Base-by-base conservation (phyloP, 73 alveolate genomes). In the Blepharisma japonicum region DNA sequence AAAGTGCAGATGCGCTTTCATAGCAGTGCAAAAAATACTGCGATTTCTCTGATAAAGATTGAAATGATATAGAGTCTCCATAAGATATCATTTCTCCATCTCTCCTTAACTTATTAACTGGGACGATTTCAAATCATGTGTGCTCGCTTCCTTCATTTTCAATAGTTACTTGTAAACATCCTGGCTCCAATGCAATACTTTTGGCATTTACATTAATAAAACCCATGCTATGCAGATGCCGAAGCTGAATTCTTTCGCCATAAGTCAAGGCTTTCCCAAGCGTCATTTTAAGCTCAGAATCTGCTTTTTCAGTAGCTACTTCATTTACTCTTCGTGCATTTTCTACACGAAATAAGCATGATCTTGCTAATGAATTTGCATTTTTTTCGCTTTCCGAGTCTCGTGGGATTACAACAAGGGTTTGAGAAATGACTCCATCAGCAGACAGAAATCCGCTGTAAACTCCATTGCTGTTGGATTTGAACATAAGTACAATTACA, bases 181-280 rank as follows among this genome's bases (percentile, higher is more conserved):
- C 74, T 9, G 74, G 47, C 23, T 61, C 74, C 39, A 61, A 9
- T 1, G 74, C 74, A 9, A 61, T 61, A 25, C 23, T 61, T 8
- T 61, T n/a, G 47, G 49, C 18, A 39, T 25, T 25, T 5, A 61
- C 49, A 2, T n/a, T 14, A 14, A 61, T 8, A 25, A 61, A 61
- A 14, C 74, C 74, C 23, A 14, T 61, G 47, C 74, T 61, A 5
- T 61, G 74, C 74, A n/a, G 23, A 61, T 61, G 74, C 14, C 74
- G 74, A 14, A 61, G 23, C 47, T 61, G 74, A 39, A 61, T 61
- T 61, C 74, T 61, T 39, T 61, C 74, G 5, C 74, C 74, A 61
- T 61, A 61, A 39, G 74, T 61, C 46, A 61, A 61, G 23, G 74
- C 14, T 25, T 61, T 61, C 39, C 74, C 81, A 25, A 7, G 14